phyloP scores from a whole-genome alignment of 225 moss, liverwort and hornwort species.

The Straminergon stramineum region DNA sequence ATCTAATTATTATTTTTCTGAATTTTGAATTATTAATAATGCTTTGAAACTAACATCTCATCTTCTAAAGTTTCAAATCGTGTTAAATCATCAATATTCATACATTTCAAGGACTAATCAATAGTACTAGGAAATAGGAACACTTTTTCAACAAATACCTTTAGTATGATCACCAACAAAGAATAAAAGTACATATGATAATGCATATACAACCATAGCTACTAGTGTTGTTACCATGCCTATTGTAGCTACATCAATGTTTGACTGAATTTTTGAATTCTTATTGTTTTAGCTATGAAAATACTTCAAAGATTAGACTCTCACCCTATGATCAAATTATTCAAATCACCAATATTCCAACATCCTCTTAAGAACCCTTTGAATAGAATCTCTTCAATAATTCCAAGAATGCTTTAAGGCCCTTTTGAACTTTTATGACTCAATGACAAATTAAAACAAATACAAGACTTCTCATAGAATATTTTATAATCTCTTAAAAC shows the following conservation, averaged over 20 bases:
- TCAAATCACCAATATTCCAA: neutral
- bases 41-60: neutral
- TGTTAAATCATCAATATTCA: neutral
- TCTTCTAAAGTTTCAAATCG: neutral
- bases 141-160: neutral
- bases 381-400: neutral
- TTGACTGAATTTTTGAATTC: neutral
- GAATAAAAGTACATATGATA: neutral
- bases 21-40: no score
- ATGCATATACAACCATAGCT: no score
- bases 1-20: neutral
- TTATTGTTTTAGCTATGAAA: neutral
- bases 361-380: no score
- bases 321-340: neutral
- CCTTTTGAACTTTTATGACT: neutral
- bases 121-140: no score
- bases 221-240: neutral
- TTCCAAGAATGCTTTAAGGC: fast-evolving
- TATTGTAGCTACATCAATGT: neutral
- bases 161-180: no score
- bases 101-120: no score
- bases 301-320: neutral
- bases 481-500: neutral
- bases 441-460: neutral
- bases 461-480: neutral